A percentile compares a stretch with the other conserved stretches of the same genome.
Evolutionary conservation across 2,329 filamentous ascomycete genomes (phyloP).

Genomic region (Calonectria naviculata): DNA sequence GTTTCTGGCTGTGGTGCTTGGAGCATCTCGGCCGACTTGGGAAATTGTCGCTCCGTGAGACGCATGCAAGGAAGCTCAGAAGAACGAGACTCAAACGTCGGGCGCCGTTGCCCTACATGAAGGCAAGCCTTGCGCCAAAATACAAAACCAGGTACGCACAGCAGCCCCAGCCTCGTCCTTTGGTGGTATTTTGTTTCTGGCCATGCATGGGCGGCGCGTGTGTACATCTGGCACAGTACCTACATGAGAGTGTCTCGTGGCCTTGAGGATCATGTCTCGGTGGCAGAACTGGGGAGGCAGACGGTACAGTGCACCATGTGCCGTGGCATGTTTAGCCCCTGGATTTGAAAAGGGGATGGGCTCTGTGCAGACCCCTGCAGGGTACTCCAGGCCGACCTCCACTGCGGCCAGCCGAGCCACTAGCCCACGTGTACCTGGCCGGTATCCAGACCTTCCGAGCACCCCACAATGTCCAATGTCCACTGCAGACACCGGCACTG

Average conservation of each 20-base stretch:
- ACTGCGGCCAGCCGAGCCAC: not conserved
- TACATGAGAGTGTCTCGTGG: conserved; percentile 1
- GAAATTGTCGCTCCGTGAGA: conserved; percentile 4
- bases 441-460: conserved; percentile 10
- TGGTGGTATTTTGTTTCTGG: not conserved
- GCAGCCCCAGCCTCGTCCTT: conserved; percentile 1
- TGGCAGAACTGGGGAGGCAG: conserved; percentile 6
- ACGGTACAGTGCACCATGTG: conserved; percentile 10
- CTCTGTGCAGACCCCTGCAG: conserved; percentile 28
- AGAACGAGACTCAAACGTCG: conserved; percentile 14
- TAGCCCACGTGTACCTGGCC: conserved; percentile 18
- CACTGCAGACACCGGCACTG: conserved; percentile 26
- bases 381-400: conserved; percentile 22
- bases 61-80: conserved; percentile 36
- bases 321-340: conserved; percentile 30
- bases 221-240: not conserved
- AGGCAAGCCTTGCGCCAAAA: not conserved
- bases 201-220: not conserved
- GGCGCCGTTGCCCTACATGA: conserved; percentile 12
- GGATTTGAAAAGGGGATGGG: conserved; percentile 32
- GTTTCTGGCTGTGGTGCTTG: not conserved
- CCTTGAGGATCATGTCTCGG: conserved; percentile 4
- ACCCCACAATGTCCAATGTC: conserved; percentile 26
- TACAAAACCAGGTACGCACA: conserved; percentile 9
- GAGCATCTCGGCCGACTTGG: conserved; percentile 3